Evolutionary conservation across 306 rosid genomes (phyloP).

Genomic region (Castanea mollissima): DNA sequence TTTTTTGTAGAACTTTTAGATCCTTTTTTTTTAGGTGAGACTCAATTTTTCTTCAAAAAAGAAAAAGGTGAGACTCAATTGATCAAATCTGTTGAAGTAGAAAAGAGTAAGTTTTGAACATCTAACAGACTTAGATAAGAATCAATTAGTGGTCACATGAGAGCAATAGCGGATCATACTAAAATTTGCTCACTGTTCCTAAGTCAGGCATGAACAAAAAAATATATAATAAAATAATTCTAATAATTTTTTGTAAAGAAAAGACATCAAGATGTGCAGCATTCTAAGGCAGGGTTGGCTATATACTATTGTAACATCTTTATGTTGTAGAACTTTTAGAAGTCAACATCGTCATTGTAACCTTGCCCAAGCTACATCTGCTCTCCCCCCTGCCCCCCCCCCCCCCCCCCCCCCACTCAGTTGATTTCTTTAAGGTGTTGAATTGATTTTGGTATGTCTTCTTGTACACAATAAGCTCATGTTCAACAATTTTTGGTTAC

Average conservation of each 20-base stretch:
- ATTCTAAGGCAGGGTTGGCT: not conserved
- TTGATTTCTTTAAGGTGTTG: slow-evolving; percentile 1
- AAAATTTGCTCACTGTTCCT: not conserved
- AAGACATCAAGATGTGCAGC: not conserved
- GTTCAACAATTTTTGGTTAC: slow-evolving; percentile 98
- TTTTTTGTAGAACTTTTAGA: not conserved
- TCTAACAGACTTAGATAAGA: not conserved
- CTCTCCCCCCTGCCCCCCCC: too few species aligned
- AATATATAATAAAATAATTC: not conserved
- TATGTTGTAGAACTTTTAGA: too few species aligned
- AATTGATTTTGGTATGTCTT: slow-evolving; percentile 12
- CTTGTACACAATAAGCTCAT: slow-evolving; percentile 73
- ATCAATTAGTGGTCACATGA: not conserved
- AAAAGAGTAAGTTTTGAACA: too few species aligned
- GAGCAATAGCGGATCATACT: not conserved
- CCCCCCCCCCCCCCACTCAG: not conserved
- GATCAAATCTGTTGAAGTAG: not conserved
- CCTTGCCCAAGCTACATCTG: too few species aligned
- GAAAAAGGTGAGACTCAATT: not conserved
- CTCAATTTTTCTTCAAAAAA: too few species aligned
- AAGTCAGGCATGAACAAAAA: not conserved
- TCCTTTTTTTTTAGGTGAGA: not conserved
- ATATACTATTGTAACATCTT: too few species aligned
- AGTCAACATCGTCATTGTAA: too few species aligned
- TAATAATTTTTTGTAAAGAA: not conserved